Evolutionary conservation across 805 yeast species (phyloP).

Genomic region (Tetrapisispora nanseiensis): DNA sequence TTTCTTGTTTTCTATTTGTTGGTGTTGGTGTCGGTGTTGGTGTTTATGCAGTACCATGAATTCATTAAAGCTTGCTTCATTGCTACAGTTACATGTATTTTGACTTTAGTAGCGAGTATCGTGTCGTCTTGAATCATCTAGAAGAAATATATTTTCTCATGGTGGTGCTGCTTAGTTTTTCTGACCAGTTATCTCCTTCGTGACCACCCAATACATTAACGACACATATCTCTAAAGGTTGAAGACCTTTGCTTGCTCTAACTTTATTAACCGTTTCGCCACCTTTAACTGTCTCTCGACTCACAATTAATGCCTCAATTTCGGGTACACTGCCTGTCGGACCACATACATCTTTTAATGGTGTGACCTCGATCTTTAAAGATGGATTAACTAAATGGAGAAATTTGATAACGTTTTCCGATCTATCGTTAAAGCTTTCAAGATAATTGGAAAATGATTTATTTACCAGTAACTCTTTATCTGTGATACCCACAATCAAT

Average conservation of each 20-base stretch:
- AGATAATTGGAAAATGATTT: conserved; percentile 63
- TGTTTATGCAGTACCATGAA: too few species aligned
- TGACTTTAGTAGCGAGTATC: too few species aligned
- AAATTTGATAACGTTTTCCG: conserved; percentile 38
- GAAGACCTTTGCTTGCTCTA: conserved; percentile 49
- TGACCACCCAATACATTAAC: conserved; percentile 61
- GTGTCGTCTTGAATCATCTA: neutral
- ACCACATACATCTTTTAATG: conserved; percentile 82
- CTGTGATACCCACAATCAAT: conserved; percentile 79
- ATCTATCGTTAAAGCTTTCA: conserved; percentile 48
- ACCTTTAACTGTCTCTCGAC: conserved; percentile 70
- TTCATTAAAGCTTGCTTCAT: too few species aligned
- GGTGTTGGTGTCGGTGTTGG: too few species aligned
- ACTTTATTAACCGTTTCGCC: conserved; percentile 61
- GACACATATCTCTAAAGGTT: conserved; percentile 39
- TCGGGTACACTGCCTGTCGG: conserved; percentile 73
- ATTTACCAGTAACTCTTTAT: conserved; percentile 56
- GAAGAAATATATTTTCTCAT: conserved; percentile 33
- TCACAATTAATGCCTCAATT: conserved; percentile 72
- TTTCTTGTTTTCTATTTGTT: too few species aligned
- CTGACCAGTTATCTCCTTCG: conserved; percentile 45
- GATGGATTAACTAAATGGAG: conserved; percentile 39
- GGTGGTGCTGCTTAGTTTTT: conserved; percentile 80
- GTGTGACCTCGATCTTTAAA: conserved; percentile 41
- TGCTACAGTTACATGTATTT: too few species aligned